Evolutionary conservation across 495 filamentous ascomycete genomes (phyloP), one percentile per base, ranked within the genome.

Genomic region (Clohesyomyces aquaticus): DNA sequence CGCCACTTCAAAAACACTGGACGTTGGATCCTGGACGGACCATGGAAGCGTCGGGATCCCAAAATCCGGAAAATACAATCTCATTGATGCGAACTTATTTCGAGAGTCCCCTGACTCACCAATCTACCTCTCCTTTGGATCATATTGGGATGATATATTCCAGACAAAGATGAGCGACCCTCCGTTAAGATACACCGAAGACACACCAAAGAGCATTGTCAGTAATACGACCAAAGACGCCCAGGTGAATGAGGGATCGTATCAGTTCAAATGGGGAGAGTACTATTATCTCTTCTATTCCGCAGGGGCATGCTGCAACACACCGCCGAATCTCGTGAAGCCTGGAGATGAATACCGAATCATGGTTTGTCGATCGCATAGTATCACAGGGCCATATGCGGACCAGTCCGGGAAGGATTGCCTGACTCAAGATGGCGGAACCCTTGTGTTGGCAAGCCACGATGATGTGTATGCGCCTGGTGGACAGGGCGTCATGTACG

Each of bases 211-310:
- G 38, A 81, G 87, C 55, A 59, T 91, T 18, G 81, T 83, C 0
- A 84, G 77, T 61, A 84, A 89, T 67, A 63, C 75, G 0, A 78
- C 76, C 4, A 79, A 77, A 0, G 77, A 78, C 28, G 80, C 80
- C 42, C 79, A 81, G 4, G 75, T 81, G 41, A 87, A 23, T 1
- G 63, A 91, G 67, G 88, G 81, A 1, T 53, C 79, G 0, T 85
- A 78, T 62, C 65, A 85, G 60, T 87, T 83, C 77, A 74, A 81
- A 57, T 57, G 81, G 19, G 77, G 75, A 0, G 72, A 65, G 1
- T 88, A 79, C 58, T 89, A 85, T 65, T 90, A 88, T 60, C 72
- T 91, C 1, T 85, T 88, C 65, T 88, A 82, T 74, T 86, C 82
- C 50, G 74, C 77, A 27, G 88, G 88, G 0, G 68, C 74, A 27